Evolutionary conservation across 2,329 filamentous ascomycete genomes (phyloP).

Genomic region (Hymenoscyphus scutula): DNA sequence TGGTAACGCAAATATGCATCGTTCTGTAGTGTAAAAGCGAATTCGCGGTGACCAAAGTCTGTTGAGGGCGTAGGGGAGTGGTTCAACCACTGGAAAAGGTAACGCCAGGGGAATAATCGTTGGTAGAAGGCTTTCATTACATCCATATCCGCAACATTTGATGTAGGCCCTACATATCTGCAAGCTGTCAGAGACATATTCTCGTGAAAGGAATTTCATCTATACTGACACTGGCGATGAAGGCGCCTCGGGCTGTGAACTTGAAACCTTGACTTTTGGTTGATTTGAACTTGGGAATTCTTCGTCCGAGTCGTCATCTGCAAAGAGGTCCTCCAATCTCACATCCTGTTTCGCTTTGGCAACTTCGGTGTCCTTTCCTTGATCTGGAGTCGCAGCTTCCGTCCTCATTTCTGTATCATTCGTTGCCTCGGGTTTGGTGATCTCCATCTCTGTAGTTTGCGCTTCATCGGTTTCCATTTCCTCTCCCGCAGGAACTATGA

Average conservation of each 20-base stretch:
- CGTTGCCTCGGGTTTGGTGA: conserved; percentile 1
- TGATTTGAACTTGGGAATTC: conserved; percentile 53
- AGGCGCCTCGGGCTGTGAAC: conserved; percentile 44
- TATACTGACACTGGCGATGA: conserved; percentile 44
- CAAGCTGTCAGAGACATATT: conserved; percentile 8
- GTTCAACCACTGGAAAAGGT: conserved; percentile 97
- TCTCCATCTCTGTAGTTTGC: not conserved
- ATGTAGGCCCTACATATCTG: conserved; percentile 38
- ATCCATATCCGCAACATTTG: conserved; percentile 68
- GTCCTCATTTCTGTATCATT: conserved; percentile 19
- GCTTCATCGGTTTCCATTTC: conserved; percentile 15
- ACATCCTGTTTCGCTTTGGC: conserved; percentile 43
- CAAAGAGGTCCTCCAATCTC: conserved; percentile 59
- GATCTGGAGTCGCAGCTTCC: not conserved
- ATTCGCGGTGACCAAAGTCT: conserved; percentile 92
- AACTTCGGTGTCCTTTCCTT: conserved; percentile 13
- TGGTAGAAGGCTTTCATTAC: conserved; percentile 94
- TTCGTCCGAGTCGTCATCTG: conserved; percentile 57
- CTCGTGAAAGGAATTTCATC: not conserved
- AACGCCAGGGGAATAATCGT: conserved; percentile 89
- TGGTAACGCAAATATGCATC: conserved; percentile 93
- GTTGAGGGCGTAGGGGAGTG: conserved; percentile 81
- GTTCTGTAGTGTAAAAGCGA: conserved; percentile 91
- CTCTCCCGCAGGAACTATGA: conserved; percentile 30
- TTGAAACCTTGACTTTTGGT: conserved; percentile 42